These are phyloP conservation scores for Thalassiosira livingstoniorum DNA, from an alignment of 352 stramenopile genomes.

Conservation along the genomic window DNA sequence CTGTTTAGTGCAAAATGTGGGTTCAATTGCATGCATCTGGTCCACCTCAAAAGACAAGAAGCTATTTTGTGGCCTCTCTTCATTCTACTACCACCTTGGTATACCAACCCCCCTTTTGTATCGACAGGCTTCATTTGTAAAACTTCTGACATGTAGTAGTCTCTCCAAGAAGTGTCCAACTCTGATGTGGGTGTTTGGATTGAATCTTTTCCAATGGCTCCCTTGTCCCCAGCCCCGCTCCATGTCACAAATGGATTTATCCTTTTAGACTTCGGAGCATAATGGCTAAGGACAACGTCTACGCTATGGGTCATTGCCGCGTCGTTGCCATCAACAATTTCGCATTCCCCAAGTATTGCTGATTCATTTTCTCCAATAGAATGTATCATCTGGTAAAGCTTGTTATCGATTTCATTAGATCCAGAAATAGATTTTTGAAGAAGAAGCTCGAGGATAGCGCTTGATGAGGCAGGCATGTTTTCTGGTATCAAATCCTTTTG, in stretches of 20 bases:
- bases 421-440: conserved; percentile 39
- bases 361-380: conserved; percentile 30
- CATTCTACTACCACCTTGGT: conserved; percentile 46
- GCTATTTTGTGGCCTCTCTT: conserved; percentile 48
- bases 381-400: conserved; percentile 46
- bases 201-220: conserved; percentile 20
- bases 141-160: conserved; percentile 48
- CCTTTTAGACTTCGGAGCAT: conserved; percentile 38
- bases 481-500: conserved; percentile 5
- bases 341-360: conserved; percentile 6
- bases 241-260: conserved; percentile 43
- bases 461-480: conserved; percentile 23
- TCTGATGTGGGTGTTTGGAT: not conserved
- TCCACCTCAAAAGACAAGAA: conserved; percentile 54
- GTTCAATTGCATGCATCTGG: conserved; percentile 41
- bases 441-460: conserved; percentile 51
- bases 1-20: conserved; percentile 3
- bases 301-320: conserved; percentile 44
- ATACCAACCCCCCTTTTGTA: conserved; percentile 9
- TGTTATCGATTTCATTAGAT: conserved; percentile 14
- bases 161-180: conserved; percentile 16
- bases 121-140: conserved; percentile 24
- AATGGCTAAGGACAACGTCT: conserved; percentile 49
- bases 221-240: conserved; percentile 54
- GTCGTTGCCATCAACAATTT: conserved; percentile 33